Conservation (phyloP, 2,329 filamentous ascomycete species). For the Aurifilum marmelostoma region DNA sequence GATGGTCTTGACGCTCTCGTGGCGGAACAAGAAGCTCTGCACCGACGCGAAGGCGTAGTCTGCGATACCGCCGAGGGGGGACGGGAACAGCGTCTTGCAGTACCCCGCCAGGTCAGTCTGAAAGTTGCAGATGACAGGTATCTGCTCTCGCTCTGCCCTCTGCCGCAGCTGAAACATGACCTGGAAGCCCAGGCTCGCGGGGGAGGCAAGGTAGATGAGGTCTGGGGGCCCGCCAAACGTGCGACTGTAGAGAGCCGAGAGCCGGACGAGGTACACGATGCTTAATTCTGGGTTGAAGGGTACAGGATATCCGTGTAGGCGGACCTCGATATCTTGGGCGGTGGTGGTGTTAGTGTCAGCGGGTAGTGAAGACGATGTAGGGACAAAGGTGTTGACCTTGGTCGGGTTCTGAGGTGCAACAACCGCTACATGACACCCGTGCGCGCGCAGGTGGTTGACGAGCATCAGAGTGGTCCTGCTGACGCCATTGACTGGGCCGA, state of each 20-base stretch:
- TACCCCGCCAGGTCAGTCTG: constrained; percentile 74
- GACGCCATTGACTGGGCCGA: constrained; percentile 75
- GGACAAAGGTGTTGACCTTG: constrained; percentile 57
- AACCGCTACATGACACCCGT: constrained; percentile 67
- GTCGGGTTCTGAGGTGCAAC: constrained; percentile 66
- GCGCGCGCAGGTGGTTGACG: constrained; percentile 66
- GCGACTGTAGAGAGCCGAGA: constrained; percentile 61
- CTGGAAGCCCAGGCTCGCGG: constrained; percentile 71
- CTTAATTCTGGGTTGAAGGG: constrained; percentile 74
- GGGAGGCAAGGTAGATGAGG: constrained; percentile 70
- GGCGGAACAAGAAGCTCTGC: constrained; percentile 68
- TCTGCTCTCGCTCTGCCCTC: constrained; percentile 55
- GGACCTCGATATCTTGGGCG: constrained; percentile 51
- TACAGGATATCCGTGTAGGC: constrained; percentile 66
- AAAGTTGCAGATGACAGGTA: constrained; percentile 69
- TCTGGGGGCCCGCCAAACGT: constrained; percentile 65
- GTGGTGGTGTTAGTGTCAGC: neutral
- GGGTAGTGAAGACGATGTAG: neutral
- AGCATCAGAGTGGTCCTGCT: constrained; percentile 71
- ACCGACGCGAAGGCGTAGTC: constrained; percentile 65
- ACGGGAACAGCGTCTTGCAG: constrained; percentile 69
- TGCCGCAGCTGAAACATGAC: constrained; percentile 70
- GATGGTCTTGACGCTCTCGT: constrained; percentile 64
- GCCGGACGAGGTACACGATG: constrained; percentile 69
- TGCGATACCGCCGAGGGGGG: constrained; percentile 62